Evolutionary conservation across 805 yeast genomes (phyloP), one percentile per base, ranked within the genome.

Genomic region (Dipodascus geniculatus): DNA sequence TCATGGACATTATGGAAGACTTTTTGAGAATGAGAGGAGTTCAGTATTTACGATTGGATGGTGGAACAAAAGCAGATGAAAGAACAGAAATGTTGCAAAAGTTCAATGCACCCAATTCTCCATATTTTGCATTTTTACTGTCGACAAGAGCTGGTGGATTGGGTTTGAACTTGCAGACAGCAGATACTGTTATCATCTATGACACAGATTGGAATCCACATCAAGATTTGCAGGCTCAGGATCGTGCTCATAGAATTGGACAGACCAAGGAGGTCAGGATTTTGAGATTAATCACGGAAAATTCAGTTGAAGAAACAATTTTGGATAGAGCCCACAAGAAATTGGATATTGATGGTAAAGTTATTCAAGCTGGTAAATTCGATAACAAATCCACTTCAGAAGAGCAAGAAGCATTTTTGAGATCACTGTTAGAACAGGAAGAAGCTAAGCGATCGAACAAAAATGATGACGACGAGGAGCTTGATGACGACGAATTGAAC

Each of bases 131-230:
- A 61, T 91, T 91, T 70, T 74, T 91, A 63, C 73, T 91, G 51
- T 86, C 96, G 2, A 91, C 99, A 0, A 84, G 99, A 72, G 99
- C 99, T 47, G 99, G 99, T 74, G 99, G 99, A 56, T 75, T 91
- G 55, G 99, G 99, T 61, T 78, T 91, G 61, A 91, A 91, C 67
- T 74, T 91, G 65, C 98, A 93, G 69, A 87, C 96, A 16, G 99
- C 99, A 2, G 99, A 91, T 69, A 91, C 98, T 0, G 99, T 91
- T 50, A 87, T 91, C 60, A 93, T 91, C 58, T 91, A 91, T 68
- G 99, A 91, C 67, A 88, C 98, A 0, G 99, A 91, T 72, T 91
- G 99, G 99, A 91, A 91, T 69, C 99, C 99, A 3, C 98, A 93
- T 72, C 98, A 93, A 68, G 99, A 91, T 80, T 78, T 91, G 68